Conservation (phyloP, 2,329 filamentous ascomycete species). For the Teratosphaeriaceae sp. region DNA sequence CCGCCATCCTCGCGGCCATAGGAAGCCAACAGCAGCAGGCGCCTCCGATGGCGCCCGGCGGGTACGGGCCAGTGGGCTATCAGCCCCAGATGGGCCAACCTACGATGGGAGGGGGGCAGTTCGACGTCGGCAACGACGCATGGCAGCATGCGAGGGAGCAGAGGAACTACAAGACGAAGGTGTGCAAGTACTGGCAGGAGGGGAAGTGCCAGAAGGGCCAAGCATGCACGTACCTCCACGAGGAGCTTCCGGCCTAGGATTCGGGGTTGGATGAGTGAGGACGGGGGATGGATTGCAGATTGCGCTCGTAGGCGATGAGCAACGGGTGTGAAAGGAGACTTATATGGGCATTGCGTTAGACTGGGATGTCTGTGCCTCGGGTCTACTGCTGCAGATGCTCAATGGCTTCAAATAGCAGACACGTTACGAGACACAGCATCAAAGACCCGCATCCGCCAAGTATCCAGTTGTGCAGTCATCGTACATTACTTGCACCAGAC, state of each 20-base stretch:
- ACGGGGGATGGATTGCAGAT: not conserved
- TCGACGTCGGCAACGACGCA: slow-evolving; percentile 11
- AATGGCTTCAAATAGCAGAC: no score
- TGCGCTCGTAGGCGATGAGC: no score
- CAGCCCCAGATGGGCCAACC: slow-evolving; percentile 14
- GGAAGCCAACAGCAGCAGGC: not conserved
- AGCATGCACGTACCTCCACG: slow-evolving; percentile 26
- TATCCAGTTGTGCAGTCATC: no score
- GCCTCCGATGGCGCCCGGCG: slow-evolving; percentile 3
- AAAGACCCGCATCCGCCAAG: no score
- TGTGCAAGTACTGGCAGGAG: slow-evolving; percentile 49
- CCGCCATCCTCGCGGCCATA: slow-evolving; percentile 25
- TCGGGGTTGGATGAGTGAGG: slow-evolving; percentile 47
- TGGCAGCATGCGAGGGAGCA: slow-evolving; percentile 13
- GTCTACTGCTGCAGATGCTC: no score
- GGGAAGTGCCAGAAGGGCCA: slow-evolving; percentile 46
- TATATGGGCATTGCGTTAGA: no score
- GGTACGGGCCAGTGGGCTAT: slow-evolving; percentile 9
- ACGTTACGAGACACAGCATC: no score
- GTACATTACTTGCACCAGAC: no score
- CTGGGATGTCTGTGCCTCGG: no score
- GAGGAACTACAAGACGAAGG: slow-evolving; percentile 27
- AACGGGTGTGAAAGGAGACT: no score
- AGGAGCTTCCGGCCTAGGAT: slow-evolving; percentile 24
- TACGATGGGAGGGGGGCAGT: slow-evolving; percentile 16